Percentiles rank a stretch among this genome's conserved stretches.
Conservation (phyloP, 2,329 filamentous ascomycete species). For the Nigrospora sphaerica region DNA sequence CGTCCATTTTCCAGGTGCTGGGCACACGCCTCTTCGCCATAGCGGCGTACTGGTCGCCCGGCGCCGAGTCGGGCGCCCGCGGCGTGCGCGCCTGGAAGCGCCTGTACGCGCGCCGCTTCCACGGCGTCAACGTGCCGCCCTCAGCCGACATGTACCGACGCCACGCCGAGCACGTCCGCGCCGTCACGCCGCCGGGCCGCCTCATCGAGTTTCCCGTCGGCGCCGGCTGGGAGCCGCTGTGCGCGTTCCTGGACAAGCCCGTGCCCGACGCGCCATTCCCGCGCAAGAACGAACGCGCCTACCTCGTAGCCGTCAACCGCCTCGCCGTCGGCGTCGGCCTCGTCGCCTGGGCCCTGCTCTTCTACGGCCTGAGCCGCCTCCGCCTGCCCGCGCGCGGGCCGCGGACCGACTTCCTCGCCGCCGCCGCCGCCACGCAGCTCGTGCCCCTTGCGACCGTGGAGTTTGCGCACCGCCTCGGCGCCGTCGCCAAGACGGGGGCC, state of each 20-base stretch:
- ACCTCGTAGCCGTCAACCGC: background rate
- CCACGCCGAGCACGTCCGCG: conserved; percentile 20
- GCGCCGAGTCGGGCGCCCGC: background rate
- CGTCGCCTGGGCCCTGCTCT: background rate
- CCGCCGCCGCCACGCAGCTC: background rate
- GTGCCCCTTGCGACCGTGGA: background rate
- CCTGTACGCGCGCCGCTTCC: background rate
- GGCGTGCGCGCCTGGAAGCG: background rate
- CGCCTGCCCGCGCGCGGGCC: background rate
- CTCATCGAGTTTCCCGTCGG: conserved; percentile 23
- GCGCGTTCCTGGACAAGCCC: conserved; percentile 24
- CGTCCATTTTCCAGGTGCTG: background rate
- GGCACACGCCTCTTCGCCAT: background rate
- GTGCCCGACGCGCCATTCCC: conserved; percentile 11
- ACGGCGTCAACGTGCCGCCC: background rate
- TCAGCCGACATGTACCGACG: conserved; percentile 4
- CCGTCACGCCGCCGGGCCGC: conserved; percentile 18
- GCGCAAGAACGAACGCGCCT: background rate
- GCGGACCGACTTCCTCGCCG: background rate
- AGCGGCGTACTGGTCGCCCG: background rate
- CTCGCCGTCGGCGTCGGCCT: background rate
- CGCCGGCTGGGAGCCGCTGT: conserved; percentile 29
- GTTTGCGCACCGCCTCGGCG: background rate
- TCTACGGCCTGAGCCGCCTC: background rate
- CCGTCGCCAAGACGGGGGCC: too few species aligned